phyloP scores from a whole-genome alignment of 2,329 filamentous ascomycete species.

The Aspergillus sp. region DNA sequence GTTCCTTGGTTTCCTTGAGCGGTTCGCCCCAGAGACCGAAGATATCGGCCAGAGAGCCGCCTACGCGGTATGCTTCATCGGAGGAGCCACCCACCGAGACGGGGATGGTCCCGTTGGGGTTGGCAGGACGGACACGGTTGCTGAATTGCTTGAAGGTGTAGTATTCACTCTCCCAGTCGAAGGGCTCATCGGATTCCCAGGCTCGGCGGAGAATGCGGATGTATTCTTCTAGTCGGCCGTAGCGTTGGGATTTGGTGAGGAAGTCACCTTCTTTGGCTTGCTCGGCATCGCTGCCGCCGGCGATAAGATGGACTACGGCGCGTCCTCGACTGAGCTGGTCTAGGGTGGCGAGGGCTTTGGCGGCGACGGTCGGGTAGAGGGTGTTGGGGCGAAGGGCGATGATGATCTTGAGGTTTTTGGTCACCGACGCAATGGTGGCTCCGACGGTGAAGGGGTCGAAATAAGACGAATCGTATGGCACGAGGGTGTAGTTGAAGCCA shows the following conservation, averaged over 20 bases:
- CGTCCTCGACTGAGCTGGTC: conserved; percentile 61
- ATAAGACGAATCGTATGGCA: conserved; percentile 59
- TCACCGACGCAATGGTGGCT: conserved; percentile 59
- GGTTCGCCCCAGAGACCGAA: conserved; percentile 67
- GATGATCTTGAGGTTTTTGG: conserved; percentile 63
- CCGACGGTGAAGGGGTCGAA: conserved; percentile 62
- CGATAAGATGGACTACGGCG: conserved; percentile 65
- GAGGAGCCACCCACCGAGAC: conserved; percentile 63
- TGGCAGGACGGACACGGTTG: conserved; percentile 56
- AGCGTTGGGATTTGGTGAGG: conserved; percentile 59
- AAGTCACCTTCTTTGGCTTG: conserved; percentile 64
- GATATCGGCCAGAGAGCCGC: conserved; percentile 61
- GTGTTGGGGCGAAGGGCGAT: conserved; percentile 65
- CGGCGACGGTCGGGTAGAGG: conserved; percentile 63
- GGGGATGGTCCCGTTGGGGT: conserved; percentile 57
- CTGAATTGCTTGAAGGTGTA: conserved; percentile 62
- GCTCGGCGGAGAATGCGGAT: conserved; percentile 62
- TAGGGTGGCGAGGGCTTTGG: conserved; percentile 63
- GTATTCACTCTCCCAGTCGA: conserved; percentile 64
- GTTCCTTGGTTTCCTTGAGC: conserved; percentile 64
- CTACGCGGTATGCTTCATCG: conserved; percentile 61
- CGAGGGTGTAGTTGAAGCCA: conserved; percentile 63
- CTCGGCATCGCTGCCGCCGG: conserved; percentile 62
- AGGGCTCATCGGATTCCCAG: conserved; percentile 59
- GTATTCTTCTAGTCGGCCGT: conserved; percentile 62